Conservation (phyloP, 345 rosid genomes). For the Pistacia integerrima region DNA sequence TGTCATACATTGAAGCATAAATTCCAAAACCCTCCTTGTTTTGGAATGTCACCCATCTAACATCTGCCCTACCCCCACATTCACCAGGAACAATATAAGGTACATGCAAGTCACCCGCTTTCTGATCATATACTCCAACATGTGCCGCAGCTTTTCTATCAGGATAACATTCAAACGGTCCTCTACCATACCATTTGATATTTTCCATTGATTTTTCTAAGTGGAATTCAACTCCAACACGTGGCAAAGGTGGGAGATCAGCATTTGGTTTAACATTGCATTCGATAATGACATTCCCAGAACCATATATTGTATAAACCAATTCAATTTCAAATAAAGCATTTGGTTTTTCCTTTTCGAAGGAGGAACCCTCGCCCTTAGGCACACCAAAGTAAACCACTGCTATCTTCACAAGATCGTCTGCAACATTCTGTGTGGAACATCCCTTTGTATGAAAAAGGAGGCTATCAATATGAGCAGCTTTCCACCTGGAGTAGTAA, state of each 20-base stretch:
- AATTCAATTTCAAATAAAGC: conserved; percentile 57
- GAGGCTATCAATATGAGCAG: conserved; percentile 56
- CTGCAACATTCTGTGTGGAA: conserved; percentile 48
- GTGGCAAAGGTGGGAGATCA: conserved; percentile 88
- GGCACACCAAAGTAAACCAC: conserved; percentile 50
- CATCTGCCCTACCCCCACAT: conserved; percentile 88
- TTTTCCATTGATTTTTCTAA: conserved; percentile 68
- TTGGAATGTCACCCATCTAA: conserved; percentile 86
- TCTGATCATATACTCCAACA: conserved; percentile 66
- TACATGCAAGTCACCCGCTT: conserved; percentile 77
- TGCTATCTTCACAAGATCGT: conserved; percentile 49
- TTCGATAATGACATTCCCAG: conserved; percentile 77
- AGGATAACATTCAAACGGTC: conserved; percentile 97
- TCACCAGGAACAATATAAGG: conserved; percentile 97
- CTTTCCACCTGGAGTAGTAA: conserved; percentile 85
- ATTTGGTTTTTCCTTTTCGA: conserved; percentile 35
- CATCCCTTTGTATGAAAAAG: conserved; percentile 61
- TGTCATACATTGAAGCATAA: conserved; percentile 73
- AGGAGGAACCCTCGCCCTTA: conserved; percentile 20
- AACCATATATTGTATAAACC: conserved; percentile 60
- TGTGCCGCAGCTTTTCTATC: conserved; percentile 97
- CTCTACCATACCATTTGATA: conserved; percentile 86
- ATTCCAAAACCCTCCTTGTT: conserved; percentile 75
- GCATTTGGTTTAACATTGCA: conserved; percentile 62
- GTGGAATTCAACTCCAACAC: conserved; percentile 83